A percentile compares a stretch with the other conserved stretches of the same genome.
Conservation (phyloP, 495 filamentous ascomycete species). For the Elasticomyces elasticus region DNA sequence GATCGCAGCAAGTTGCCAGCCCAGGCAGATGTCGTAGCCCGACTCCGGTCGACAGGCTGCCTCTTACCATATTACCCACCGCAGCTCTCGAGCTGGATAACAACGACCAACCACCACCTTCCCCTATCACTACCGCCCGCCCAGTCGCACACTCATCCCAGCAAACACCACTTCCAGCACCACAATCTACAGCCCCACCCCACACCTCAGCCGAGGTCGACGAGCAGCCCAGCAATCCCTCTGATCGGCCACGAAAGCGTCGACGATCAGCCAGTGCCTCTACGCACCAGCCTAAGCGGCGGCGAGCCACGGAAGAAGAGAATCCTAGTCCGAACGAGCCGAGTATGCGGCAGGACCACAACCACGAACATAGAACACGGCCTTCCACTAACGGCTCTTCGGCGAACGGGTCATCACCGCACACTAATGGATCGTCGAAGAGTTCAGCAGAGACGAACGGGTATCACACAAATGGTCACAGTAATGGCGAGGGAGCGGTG, state of each 20-base stretch:
- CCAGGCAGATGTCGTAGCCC: conserved; percentile 13
- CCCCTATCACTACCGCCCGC: conserved; percentile 52
- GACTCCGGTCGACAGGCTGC: not conserved
- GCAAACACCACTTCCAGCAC: conserved; percentile 31
- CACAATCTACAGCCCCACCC: conserved; percentile 28
- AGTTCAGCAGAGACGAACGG: conserved; percentile 25
- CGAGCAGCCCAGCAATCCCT: conserved; percentile 20
- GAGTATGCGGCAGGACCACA: conserved; percentile 52
- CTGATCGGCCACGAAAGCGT: conserved; percentile 25
- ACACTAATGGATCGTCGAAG: conserved; percentile 43
- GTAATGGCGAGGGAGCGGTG: not conserved
- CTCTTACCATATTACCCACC: not conserved
- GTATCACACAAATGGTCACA: conserved; percentile 40
- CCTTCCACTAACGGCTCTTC: conserved; percentile 34
- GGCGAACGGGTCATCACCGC: conserved; percentile 22
- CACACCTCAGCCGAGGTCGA: conserved; percentile 7
- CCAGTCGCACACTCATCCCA: conserved; percentile 36
- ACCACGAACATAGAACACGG: conserved; percentile 41
- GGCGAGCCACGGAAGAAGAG: conserved; percentile 48
- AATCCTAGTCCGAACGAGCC: conserved; percentile 16
- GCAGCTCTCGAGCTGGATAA: conserved; percentile 53
- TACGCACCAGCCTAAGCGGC: conserved; percentile 36
- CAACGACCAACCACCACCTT: conserved; percentile 36
- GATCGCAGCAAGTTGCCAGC: not conserved
- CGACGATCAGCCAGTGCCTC: conserved; percentile 33